A percentile compares a stretch with the other conserved stretches of the same genome.
phyloP scores from a whole-genome alignment of 2,329 filamentous ascomycete genomes.

The Ophiostoma quercus region DNA sequence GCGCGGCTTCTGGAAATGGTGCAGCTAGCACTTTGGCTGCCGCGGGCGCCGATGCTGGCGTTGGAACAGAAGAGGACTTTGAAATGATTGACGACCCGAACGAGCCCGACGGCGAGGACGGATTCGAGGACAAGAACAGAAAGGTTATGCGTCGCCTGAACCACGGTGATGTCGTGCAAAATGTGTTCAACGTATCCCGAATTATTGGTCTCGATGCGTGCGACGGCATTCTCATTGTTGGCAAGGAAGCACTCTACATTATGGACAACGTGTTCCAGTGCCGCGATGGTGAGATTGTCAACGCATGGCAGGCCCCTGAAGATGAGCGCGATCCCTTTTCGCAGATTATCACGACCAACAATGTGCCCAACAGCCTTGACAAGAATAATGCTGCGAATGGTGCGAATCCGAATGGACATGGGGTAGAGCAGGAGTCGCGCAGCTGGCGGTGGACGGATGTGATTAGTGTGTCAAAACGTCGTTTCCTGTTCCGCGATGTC shows the following conservation, averaged over 20 bases:
- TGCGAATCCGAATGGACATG: conserved; percentile 40
- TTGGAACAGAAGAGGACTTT: conserved; percentile 71
- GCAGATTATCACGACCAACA: conserved; percentile 71
- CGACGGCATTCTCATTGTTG: conserved; percentile 88
- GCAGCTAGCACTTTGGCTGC: not conserved
- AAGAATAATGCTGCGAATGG: conserved; percentile 36
- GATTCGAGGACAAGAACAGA: conserved; percentile 94
- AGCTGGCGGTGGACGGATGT: conserved; percentile 94
- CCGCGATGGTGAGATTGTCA: conserved; percentile 91
- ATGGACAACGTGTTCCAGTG: conserved; percentile 96
- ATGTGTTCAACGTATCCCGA: conserved; percentile 90
- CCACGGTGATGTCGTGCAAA: conserved; percentile 84
- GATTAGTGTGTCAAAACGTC: conserved; percentile 89
- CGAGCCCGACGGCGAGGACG: conserved; percentile 67
- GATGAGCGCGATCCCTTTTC: conserved; percentile 95
- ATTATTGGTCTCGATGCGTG: conserved; percentile 90
- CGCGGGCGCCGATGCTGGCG: not conserved
- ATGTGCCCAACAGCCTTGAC: conserved; percentile 41
- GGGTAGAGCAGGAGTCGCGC: conserved; percentile 71
- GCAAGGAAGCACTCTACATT: conserved; percentile 86
- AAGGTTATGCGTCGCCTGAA: conserved; percentile 95
- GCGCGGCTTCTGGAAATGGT: not conserved
- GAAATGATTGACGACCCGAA: conserved; percentile 93
- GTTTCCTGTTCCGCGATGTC: conserved; percentile 92
- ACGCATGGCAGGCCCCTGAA: conserved; percentile 85